Conservation (phyloP, 2,329 filamentous ascomycete species). For the Cryphonectria parasitica region DNA sequence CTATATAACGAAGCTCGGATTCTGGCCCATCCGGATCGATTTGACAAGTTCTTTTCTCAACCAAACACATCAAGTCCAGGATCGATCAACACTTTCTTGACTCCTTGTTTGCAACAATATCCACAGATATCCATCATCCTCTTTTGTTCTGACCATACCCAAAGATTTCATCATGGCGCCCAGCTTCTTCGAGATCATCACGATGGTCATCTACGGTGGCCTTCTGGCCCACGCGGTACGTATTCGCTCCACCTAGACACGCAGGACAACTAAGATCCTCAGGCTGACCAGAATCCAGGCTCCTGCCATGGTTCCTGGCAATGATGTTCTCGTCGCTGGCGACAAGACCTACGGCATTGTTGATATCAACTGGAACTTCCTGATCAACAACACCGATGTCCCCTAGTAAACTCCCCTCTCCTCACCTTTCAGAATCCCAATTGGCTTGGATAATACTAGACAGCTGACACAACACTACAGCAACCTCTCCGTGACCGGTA, state of each 20-base stretch:
- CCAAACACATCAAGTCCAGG: neutral
- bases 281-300: neutral
- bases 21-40: neutral
- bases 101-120: neutral
- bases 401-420: neutral
- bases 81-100: neutral
- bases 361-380: neutral
- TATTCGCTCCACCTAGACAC: neutral
- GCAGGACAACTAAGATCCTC: neutral
- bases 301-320: neutral
- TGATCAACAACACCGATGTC: neutral
- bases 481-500: constrained; percentile 4
- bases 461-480: neutral
- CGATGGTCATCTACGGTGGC: neutral
- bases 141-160: neutral
- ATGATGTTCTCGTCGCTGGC: neutral
- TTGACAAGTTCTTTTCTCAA: neutral
- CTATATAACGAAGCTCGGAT: neutral
- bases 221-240: neutral
- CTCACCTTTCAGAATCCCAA: neutral
- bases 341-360: constrained; percentile 10
- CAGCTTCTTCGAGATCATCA: neutral
- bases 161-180: neutral
- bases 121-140: neutral
- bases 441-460: neutral